phyloP scores from a whole-genome alignment of 352 stramenopile genomes.

The Phytophthora sansomeana region DNA sequence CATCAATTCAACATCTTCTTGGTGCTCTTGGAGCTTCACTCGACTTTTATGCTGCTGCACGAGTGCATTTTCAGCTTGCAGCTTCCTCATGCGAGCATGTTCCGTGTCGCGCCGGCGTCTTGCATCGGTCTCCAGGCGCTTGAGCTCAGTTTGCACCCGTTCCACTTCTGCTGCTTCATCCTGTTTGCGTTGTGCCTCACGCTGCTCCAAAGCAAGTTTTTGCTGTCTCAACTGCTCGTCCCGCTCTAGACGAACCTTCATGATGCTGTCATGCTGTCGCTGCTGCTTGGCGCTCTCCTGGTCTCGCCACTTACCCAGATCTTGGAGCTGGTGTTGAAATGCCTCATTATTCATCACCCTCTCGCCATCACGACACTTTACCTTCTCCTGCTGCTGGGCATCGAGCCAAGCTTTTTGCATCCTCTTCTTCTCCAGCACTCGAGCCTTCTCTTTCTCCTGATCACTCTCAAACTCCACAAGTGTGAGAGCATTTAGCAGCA shows the following conservation, averaged over 20 bases:
- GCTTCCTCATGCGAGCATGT: conserved; percentile 55
- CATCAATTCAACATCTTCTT: conserved; percentile 76
- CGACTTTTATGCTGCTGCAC: conserved; percentile 53
- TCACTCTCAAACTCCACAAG: conserved; percentile 78
- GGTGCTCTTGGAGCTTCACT: conserved; percentile 51
- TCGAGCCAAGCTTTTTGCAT: conserved; percentile 75
- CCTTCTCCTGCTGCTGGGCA: conserved; percentile 61
- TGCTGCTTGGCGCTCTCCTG: conserved; percentile 64
- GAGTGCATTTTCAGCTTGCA: conserved; percentile 59
- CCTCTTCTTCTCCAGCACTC: conserved; percentile 58
- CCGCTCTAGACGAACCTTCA: conserved; percentile 64
- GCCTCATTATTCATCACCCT: conserved; percentile 42
- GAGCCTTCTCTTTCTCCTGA: conserved; percentile 50
- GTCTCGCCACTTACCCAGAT: conserved; percentile 58
- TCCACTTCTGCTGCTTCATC: conserved; percentile 66
- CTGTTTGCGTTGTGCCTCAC: conserved; percentile 38
- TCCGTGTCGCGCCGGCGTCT: conserved; percentile 46
- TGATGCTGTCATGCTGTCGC: conserved; percentile 50
- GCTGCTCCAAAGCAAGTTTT: conserved; percentile 46
- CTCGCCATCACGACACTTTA: conserved; percentile 36
- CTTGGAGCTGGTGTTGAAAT: conserved; percentile 54
- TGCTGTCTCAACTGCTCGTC: conserved; percentile 71
- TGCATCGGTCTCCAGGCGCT: conserved; percentile 55
- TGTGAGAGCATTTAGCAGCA: conserved; percentile 75
- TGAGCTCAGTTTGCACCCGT: conserved; percentile 60